Evolutionary conservation across 768 basidiomycete species (phyloP), one percentile per base, ranked within the genome.

Genomic region (Crassisporium funariophilum): DNA sequence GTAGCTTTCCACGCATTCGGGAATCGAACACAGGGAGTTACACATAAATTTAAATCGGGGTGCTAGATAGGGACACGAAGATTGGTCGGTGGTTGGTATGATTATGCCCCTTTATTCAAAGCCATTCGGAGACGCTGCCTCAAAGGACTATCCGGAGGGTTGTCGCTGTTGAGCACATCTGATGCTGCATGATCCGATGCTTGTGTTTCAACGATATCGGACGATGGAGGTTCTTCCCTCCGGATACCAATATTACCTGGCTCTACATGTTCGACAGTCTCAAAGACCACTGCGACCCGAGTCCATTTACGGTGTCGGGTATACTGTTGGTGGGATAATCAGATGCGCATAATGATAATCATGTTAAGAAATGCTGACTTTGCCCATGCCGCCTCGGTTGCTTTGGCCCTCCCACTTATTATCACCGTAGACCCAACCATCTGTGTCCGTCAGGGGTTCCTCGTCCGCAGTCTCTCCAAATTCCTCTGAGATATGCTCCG

Each of bases 381-480:
- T 94, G 64, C 93, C 88, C 70, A 95, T 79, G 5, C 91, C 91
- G 38, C 91, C 90, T 55, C 84, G 87, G 45, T 73, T 72, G 44
- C 82, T 84, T 35, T 78, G 73, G 15, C 71, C 77, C 60, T 97
- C 93, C 94, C 94, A 98, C 63, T 97, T 95, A 64, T 98, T 98
- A 56, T 95, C 94, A 2, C 84, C 87, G 58, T 93, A 97, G 5
- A 93, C 78, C 94, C 94, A 98, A 4, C 94, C 94, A 50, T 95
- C 91, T 3, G 74, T 61, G 61, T 98, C 94, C 1, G 93, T 95
- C 27, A 70, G 61, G 21, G 71, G 68, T 35, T 84, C 79, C 43
- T 82, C 79, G 2, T 76, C 76, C 12, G 68, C 66, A 2, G 62
- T 63, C 6, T 71, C 63, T 22, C 67, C 62, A 10, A 59, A 29